Evolutionary conservation across 2,329 filamentous ascomycete species (phyloP).

Genomic region (Claviceps lovelessii): DNA sequence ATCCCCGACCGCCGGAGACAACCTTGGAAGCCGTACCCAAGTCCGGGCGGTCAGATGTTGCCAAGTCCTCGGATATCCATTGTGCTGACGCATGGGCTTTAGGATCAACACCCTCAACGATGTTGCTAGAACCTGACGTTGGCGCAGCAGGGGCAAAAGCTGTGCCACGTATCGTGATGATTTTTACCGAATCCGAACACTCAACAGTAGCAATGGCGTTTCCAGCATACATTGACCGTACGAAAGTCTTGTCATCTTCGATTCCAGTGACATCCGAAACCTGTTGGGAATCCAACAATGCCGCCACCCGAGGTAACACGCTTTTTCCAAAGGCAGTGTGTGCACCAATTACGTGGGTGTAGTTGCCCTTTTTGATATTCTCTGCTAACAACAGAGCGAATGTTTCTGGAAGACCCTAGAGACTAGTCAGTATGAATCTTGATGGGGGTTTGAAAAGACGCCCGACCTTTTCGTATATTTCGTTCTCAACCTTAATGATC

Average conservation of each 20-base stretch:
- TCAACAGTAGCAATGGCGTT: constrained; percentile 96
- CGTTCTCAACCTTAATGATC: constrained; percentile 77
- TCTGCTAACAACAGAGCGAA: constrained; percentile 86
- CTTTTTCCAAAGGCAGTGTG: constrained; percentile 97
- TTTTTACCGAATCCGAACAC: constrained; percentile 69
- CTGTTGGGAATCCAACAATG: constrained; percentile 81
- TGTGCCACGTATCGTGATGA: constrained; percentile 86
- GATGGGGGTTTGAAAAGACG: not conserved
- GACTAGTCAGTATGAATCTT: constrained; percentile 5
- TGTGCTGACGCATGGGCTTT: constrained; percentile 60
- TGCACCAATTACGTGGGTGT: constrained; percentile 78
- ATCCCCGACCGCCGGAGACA: constrained; percentile 81
- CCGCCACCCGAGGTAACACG: constrained; percentile 78
- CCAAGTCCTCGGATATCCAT: constrained; percentile 88
- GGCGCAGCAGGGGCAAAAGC: constrained; percentile 66
- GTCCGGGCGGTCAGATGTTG: constrained; percentile 88
- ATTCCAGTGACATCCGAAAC: constrained; percentile 83
- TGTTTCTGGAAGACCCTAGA: constrained; percentile 76
- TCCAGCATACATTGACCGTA: constrained; percentile 92
- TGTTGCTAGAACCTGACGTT: constrained; percentile 56
- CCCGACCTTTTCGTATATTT: constrained; percentile 74
- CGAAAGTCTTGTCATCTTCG: constrained; percentile 83
- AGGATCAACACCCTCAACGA: constrained; percentile 74
- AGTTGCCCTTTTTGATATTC: constrained; percentile 92
- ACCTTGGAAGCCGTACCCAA: constrained; percentile 78